phyloP scores from a whole-genome alignment of 805 yeast species.

The Suhomyces vadensis region DNA sequence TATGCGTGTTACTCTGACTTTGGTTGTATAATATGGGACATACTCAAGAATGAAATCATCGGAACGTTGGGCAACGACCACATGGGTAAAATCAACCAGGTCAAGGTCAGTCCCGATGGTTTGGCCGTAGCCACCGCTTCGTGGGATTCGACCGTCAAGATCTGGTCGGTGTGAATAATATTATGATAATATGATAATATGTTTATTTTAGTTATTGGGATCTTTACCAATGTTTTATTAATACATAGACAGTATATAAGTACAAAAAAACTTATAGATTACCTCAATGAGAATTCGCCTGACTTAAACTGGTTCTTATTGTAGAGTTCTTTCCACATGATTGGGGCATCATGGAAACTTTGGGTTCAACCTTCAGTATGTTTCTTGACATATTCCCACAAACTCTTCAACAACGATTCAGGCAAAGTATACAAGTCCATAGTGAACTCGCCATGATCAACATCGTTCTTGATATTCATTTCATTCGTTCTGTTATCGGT shows the following conservation, averaged over 20 bases:
- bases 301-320: too few species aligned
- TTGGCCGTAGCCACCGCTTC: constrained; percentile 74
- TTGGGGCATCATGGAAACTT: neutral
- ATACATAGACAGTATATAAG: constrained; percentile 5
- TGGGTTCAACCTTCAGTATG: constrained; percentile 38
- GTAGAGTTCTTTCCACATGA: neutral
- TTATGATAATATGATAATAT: too few species aligned
- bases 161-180: constrained; percentile 49
- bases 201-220: too few species aligned
- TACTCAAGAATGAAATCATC: constrained; percentile 60
- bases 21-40: constrained; percentile 79
- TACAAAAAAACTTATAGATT: too few species aligned
- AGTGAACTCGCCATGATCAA: constrained; percentile 95
- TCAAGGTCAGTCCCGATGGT: constrained; percentile 72
- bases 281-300: neutral
- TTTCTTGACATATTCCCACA: constrained; percentile 92
- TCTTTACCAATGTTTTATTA: neutral
- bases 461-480: constrained; percentile 93
- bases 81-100: constrained; percentile 58
- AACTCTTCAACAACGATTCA: constrained; percentile 82
- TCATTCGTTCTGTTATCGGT: constrained; percentile 93
- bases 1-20: constrained; percentile 75
- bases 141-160: constrained; percentile 72
- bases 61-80: constrained; percentile 66
- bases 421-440: constrained; percentile 95